Conservation (phyloP, 192 early-diverging fungal genomes). For the Gaertneriomyces sp. region DNA sequence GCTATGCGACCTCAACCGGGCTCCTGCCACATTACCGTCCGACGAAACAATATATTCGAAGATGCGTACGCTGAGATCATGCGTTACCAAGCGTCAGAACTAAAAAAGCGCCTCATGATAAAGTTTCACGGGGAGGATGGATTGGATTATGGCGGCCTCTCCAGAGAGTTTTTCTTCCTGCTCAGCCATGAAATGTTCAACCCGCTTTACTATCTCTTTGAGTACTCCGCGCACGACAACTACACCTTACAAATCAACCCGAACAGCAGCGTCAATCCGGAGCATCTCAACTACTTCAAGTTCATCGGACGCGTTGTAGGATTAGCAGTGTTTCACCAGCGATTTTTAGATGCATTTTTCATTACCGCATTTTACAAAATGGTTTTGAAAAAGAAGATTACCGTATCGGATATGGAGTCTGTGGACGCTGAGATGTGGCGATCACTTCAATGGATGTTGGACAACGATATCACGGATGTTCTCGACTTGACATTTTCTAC, state of each 20-base stretch:
- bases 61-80: constrained; percentile 95
- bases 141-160: constrained; percentile 96
- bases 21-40: constrained; percentile 90
- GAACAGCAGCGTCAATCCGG: constrained; percentile 89
- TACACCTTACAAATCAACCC: constrained; percentile 99
- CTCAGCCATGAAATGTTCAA: constrained; percentile 99
- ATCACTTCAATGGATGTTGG: constrained; percentile 91
- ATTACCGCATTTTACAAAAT: constrained; percentile 96
- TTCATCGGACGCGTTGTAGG: constrained; percentile 98
- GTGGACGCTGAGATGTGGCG: constrained; percentile 90
- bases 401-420: constrained; percentile 87
- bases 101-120: constrained; percentile 97
- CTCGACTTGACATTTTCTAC: constrained; percentile 86
- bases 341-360: constrained; percentile 95
- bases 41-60: constrained; percentile 87
- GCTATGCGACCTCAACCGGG: constrained; percentile 79
- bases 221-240: constrained; percentile 96
- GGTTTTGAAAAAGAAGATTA: constrained; percentile 85
- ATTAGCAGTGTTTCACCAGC: constrained; percentile 94
- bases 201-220: constrained; percentile 92
- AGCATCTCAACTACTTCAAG: constrained; percentile 97
- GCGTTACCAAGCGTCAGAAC: constrained; percentile 81
- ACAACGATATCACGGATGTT: constrained; percentile 84
- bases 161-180: constrained; percentile 96
- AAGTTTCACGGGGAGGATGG: constrained; percentile 99